These are phyloP conservation scores for Lichenothelia convexa DNA, from an alignment of 495 filamentous ascomycete genomes.

Conservation along the genomic window DNA sequence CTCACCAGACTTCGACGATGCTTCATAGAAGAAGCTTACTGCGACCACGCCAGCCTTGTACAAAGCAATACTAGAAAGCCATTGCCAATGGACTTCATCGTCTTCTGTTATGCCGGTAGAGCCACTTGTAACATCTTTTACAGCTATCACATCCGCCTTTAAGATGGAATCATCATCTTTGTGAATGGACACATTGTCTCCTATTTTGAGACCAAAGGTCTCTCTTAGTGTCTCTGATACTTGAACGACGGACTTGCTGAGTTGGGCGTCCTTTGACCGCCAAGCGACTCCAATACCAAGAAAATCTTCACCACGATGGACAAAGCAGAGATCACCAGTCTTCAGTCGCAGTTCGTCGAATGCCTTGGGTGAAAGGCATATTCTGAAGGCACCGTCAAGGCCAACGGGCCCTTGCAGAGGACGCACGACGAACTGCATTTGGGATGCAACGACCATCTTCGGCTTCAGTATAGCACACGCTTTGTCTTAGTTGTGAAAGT, in stretches of 20 bases:
- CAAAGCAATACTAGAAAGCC: not conserved
- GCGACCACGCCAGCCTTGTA: not conserved
- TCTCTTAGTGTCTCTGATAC: constrained; percentile 24
- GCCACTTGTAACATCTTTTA: not conserved
- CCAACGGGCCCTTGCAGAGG: not conserved
- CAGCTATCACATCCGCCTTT: no score
- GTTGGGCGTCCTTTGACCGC: not conserved
- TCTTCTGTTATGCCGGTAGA: not conserved
- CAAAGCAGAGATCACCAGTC: constrained; percentile 28
- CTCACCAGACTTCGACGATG: not conserved
- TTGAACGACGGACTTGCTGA: constrained; percentile 18
- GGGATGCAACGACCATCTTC: not conserved
- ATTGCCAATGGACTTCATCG: not conserved
- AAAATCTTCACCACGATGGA: not conserved
- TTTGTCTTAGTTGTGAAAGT: not conserved
- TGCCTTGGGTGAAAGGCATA: constrained; percentile 48
- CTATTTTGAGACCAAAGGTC: constrained; percentile 16
- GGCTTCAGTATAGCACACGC: not conserved
- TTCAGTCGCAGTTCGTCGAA: constrained; percentile 40
- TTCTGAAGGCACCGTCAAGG: constrained; percentile 38
- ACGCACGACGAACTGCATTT: not conserved
- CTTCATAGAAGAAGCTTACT: not conserved
- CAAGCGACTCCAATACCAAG: not conserved
- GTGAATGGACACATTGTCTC: not conserved
- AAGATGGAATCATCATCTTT: not conserved